Evolutionary conservation across 2,329 filamentous ascomycete species (phyloP).

Genomic region (Penicillium sp.): DNA sequence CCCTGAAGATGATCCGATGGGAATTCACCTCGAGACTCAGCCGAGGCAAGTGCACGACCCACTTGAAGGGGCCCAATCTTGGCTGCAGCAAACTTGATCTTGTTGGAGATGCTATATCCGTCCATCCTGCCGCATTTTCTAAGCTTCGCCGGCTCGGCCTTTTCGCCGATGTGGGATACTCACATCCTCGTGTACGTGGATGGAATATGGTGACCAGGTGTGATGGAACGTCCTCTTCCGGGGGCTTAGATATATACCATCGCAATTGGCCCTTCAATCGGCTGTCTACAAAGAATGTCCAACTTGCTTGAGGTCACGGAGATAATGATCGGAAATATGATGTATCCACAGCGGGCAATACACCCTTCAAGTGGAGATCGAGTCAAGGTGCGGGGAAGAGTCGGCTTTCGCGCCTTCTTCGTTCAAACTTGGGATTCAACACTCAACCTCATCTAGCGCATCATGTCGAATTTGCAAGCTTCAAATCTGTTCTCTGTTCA

Average conservation of each 20-base stretch:
- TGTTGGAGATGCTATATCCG: not conserved
- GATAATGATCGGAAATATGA: not conserved
- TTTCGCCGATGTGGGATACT: not conserved
- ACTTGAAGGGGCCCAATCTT: not conserved
- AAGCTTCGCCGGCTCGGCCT: not conserved
- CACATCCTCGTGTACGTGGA: not conserved
- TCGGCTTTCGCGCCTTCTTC: not conserved
- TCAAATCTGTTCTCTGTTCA: slow-evolving; percentile 51
- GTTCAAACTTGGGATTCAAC: not conserved
- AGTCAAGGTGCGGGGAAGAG: not conserved
- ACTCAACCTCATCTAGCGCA: not conserved
- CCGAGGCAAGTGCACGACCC: not conserved
- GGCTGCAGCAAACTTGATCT: not conserved
- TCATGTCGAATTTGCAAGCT: slow-evolving; percentile 32
- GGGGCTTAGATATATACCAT: not conserved
- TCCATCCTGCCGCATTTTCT: too few species aligned
- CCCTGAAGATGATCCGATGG: not conserved
- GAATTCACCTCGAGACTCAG: not conserved
- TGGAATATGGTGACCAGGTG: not conserved
- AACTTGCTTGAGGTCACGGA: not conserved
- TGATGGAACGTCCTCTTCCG: not conserved
- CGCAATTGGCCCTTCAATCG: too few species aligned
- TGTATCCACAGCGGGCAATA: not conserved
- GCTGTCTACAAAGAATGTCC: not conserved
- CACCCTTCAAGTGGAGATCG: not conserved